phyloP scores from a whole-genome alignment of 2,329 filamentous ascomycete species.

The Didymella lethalis region DNA sequence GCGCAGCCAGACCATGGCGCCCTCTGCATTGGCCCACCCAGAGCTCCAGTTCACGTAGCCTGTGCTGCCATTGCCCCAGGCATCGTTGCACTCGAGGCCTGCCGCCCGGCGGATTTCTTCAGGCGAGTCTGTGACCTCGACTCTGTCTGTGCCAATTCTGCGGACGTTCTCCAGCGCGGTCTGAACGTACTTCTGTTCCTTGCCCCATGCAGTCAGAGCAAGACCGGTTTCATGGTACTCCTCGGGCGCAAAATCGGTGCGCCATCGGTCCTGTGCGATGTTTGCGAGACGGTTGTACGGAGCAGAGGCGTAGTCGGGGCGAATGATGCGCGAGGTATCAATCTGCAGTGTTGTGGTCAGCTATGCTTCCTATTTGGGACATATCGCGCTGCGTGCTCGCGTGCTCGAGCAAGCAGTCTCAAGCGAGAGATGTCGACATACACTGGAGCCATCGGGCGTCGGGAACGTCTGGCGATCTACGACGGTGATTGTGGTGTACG shows the following conservation, averaged over 20 bases:
- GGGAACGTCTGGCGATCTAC: slow-evolving; percentile 66
- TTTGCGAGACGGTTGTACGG: slow-evolving; percentile 78
- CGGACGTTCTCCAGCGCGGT: slow-evolving; percentile 48
- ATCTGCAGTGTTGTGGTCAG: slow-evolving; percentile 46
- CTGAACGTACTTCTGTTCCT: slow-evolving; percentile 53
- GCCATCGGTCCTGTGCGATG: slow-evolving; percentile 74
- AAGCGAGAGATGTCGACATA: slow-evolving; percentile 30
- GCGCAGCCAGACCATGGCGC: slow-evolving; percentile 71
- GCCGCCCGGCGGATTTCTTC: slow-evolving; percentile 52
- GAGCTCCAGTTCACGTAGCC: slow-evolving; percentile 78
- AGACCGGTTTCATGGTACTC: slow-evolving; percentile 77
- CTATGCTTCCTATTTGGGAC: slow-evolving; percentile 12
- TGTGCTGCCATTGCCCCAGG: slow-evolving; percentile 59
- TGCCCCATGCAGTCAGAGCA: slow-evolving; percentile 66
- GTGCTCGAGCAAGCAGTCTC: not conserved
- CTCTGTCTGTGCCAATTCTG: slow-evolving; percentile 48
- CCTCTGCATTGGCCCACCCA: slow-evolving; percentile 83
- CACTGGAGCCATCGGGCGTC: slow-evolving; percentile 65
- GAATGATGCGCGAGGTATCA: slow-evolving; percentile 68
- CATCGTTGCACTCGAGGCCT: slow-evolving; percentile 53
- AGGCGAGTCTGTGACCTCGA: slow-evolving; percentile 50
- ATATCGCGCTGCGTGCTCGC: slow-evolving; percentile 3
- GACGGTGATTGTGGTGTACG: slow-evolving; percentile 62
- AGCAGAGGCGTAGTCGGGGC: slow-evolving; percentile 81
- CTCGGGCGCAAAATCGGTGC: slow-evolving; percentile 68